phyloP scores from a whole-genome alignment of 192 early-diverging fungal species.

The Podila verticillata region DNA sequence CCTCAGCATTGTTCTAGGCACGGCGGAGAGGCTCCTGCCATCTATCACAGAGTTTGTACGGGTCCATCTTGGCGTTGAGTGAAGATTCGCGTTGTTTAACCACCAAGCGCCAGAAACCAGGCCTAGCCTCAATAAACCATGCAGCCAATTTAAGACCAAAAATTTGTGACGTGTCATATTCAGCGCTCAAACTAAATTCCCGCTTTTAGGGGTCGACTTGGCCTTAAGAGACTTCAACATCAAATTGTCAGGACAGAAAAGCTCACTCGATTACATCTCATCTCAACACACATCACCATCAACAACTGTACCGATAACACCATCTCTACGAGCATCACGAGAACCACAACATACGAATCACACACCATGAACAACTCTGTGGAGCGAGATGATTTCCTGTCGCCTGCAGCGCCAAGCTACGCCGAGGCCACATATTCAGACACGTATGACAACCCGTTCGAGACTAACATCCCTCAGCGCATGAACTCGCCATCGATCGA shows the following conservation, averaged over 20 bases:
- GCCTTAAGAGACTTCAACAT: background rate
- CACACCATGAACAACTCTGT: slow-evolving; percentile 19
- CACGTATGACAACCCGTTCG: slow-evolving; percentile 50
- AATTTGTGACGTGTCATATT: background rate
- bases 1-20: slow-evolving; percentile 56
- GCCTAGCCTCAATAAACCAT: no score
- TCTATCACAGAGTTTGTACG: slow-evolving; percentile 56
- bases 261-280: no score
- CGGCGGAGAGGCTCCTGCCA: slow-evolving; percentile 58
- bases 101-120: no score
- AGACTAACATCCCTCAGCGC: slow-evolving; percentile 46
- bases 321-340: background rate
- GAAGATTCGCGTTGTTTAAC: background rate
- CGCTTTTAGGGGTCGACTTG: background rate
- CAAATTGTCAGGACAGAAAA: background rate
- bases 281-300: background rate
- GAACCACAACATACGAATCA: background rate
- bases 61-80: slow-evolving; percentile 37
- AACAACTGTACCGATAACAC: background rate
- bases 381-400: slow-evolving; percentile 51
- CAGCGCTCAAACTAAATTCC: background rate
- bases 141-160: no score
- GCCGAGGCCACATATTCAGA: slow-evolving; percentile 49
- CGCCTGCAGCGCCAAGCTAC: slow-evolving; percentile 50
- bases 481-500: slow-evolving; percentile 48